Conservation (phyloP, 169 alveolate genomes). For the Condylostoma magnum region DNA sequence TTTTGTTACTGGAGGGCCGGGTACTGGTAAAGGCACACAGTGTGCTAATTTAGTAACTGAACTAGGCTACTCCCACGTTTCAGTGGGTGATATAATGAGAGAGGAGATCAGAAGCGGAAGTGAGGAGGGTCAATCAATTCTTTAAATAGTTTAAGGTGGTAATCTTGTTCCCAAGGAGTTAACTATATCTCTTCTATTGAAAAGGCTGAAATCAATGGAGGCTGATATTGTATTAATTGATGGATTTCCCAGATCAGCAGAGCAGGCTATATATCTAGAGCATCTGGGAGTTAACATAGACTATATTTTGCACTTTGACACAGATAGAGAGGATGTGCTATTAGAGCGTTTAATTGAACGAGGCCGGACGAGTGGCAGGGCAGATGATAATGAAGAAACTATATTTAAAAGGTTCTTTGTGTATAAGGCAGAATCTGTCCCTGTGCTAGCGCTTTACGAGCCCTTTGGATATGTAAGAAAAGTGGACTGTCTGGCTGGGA, state of each 20-base stretch:
- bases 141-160: constrained; percentile 84
- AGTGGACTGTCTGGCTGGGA: constrained; percentile 21
- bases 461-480: constrained; percentile 24
- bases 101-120: constrained; percentile 77
- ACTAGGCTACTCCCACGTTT: constrained; percentile 80
- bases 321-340: constrained; percentile 42
- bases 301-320: constrained; percentile 13
- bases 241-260: constrained; percentile 94
- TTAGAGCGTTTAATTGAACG: constrained; percentile 72
- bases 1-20: constrained; percentile 76
- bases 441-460: constrained; percentile 63
- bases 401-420: constrained; percentile 90
- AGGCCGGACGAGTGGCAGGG: constrained; percentile 87
- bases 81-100: constrained; percentile 91
- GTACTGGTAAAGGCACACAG: constrained; percentile 88
- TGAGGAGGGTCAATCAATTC: constrained; percentile 79
- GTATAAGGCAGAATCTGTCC: constrained; percentile 89
- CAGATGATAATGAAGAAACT: constrained; percentile 93
- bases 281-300: constrained; percentile 3
- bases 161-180: constrained; percentile 94
- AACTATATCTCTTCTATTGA: constrained; percentile 84
- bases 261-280: constrained; percentile 24
- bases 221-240: constrained; percentile 87
- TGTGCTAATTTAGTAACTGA: constrained; percentile 72
- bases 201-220: constrained; percentile 84